These are phyloP conservation scores for Kodamaea arcana DNA, from an alignment of 1,139 yeast species.

Conservation along the genomic window DNA sequence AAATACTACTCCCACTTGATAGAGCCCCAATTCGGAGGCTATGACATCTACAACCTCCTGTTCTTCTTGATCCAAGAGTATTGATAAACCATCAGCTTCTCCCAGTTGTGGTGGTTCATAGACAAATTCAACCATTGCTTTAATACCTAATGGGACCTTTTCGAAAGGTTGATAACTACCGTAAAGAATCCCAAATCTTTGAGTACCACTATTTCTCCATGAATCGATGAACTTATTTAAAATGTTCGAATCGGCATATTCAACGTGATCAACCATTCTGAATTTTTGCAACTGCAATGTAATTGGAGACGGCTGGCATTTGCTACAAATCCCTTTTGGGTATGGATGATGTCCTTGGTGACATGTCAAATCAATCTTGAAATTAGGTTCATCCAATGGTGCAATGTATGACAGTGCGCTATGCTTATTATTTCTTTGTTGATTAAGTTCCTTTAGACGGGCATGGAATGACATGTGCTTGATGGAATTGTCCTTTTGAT, in stretches of 20 bases:
- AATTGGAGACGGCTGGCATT: constrained; percentile 94
- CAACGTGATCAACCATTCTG: constrained; percentile 97
- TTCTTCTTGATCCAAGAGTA: constrained; percentile 57
- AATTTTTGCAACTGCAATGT: constrained; percentile 86
- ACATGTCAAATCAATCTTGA: constrained; percentile 60
- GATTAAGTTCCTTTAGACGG: constrained; percentile 67
- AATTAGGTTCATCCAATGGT: constrained; percentile 74
- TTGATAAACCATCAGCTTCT: constrained; percentile 78
- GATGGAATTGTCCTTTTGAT: constrained; percentile 70
- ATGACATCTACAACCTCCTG: constrained; percentile 43
- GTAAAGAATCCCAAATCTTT: constrained; percentile 79
- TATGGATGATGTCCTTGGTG: constrained; percentile 84
- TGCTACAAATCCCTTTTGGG: constrained; percentile 94
- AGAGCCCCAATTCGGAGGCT: constrained; percentile 61
- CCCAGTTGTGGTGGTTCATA: constrained; percentile 90
- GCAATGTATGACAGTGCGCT: constrained; percentile 70
- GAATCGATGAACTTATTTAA: constrained; percentile 81
- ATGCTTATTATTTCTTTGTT: constrained; percentile 60
- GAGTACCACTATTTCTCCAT: constrained; percentile 88
- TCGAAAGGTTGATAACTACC: constrained; percentile 79
- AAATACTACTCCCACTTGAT: constrained; percentile 77
- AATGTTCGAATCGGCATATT: constrained; percentile 69
- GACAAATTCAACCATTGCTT: constrained; percentile 89
- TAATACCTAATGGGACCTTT: constrained; percentile 85
- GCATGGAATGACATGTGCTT: constrained; percentile 91